Conservation (phyloP, 2,329 filamentous ascomycete genomes). For the Fusarium paranaense region DNA sequence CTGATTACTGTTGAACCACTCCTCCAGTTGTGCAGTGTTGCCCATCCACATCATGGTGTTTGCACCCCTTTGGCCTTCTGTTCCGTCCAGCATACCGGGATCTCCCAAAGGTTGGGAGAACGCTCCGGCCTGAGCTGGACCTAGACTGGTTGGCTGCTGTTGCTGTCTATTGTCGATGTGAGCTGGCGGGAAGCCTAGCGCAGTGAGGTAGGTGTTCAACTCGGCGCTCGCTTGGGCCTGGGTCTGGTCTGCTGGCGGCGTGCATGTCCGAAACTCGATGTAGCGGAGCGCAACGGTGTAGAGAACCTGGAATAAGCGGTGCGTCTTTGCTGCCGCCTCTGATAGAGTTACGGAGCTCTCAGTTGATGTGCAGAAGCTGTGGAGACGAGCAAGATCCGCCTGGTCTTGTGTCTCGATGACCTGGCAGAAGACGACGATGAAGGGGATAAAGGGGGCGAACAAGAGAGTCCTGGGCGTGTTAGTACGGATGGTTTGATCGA, state of each 20-base stretch:
- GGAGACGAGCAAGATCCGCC: constrained; percentile 59
- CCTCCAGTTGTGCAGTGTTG: constrained; percentile 51
- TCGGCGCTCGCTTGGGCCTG: constrained; percentile 51
- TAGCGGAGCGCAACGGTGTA: constrained; percentile 69
- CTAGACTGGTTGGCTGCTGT: constrained; percentile 18
- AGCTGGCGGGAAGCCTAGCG: constrained; percentile 57
- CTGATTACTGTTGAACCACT: constrained; percentile 54
- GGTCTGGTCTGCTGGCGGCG: constrained; percentile 46
- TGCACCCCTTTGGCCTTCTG: constrained; percentile 30
- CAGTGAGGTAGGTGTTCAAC: constrained; percentile 53
- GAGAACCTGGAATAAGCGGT: constrained; percentile 69
- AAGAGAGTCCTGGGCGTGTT: constrained; percentile 54
- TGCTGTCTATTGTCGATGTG: constrained; percentile 28
- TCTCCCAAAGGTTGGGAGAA: constrained; percentile 31
- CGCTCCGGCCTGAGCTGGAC: constrained; percentile 3
- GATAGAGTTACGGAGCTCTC: constrained; percentile 59
- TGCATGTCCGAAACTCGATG: constrained; percentile 61
- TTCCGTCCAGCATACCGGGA: constrained; percentile 14
- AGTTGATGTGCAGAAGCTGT: constrained; percentile 63
- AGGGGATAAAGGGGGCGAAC: constrained; percentile 65
- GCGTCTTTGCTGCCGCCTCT: constrained; percentile 64
- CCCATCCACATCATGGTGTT: constrained; percentile 52
- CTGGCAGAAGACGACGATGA: constrained; percentile 64
- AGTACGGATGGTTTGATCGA: neutral
- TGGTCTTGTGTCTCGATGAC: constrained; percentile 59